Percentiles rank a stretch among this genome's conserved stretches.
These are phyloP conservation scores for Pelargonium nanum DNA, from an alignment of 345 rosid species.

Conservation along the genomic window DNA sequence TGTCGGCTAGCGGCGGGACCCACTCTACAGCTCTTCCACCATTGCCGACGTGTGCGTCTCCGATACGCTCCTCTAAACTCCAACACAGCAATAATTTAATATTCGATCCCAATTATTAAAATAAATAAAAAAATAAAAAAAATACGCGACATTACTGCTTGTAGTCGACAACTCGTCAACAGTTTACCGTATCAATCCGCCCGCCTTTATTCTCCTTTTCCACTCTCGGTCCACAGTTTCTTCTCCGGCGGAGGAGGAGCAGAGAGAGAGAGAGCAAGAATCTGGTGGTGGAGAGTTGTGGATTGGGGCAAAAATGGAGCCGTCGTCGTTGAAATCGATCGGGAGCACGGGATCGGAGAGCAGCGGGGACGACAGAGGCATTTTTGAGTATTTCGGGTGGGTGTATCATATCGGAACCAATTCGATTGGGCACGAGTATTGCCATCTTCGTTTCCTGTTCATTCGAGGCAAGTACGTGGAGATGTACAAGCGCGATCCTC, in stretches of 20 bases:
- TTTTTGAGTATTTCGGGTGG: conserved; percentile 61
- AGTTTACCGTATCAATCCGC: neutral
- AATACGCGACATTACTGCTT: neutral
- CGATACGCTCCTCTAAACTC: neutral
- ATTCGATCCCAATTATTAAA: no score
- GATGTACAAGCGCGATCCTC: conserved; percentile 94
- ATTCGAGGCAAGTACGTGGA: conserved; percentile 69
- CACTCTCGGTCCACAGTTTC: no score
- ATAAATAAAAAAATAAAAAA: no score
- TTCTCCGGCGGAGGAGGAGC: no score
- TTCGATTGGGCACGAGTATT: conserved; percentile 73
- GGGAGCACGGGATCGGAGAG: conserved; percentile 10
- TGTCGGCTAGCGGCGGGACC: neutral
- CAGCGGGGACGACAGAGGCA: conserved; percentile 17
- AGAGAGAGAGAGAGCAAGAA: neutral
- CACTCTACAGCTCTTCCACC: neutral
- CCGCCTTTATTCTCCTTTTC: neutral
- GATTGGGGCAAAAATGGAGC: neutral
- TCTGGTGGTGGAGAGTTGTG: neutral
- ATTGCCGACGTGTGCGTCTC: neutral
- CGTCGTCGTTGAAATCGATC: conserved; percentile 1
- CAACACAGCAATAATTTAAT: no score
- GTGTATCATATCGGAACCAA: conserved; percentile 79
- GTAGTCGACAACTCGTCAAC: neutral
- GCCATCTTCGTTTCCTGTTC: conserved; percentile 61